Base-by-base conservation (phyloP, 805 yeast genomes). In the Maudiozyma serrabonitensis region DNA sequence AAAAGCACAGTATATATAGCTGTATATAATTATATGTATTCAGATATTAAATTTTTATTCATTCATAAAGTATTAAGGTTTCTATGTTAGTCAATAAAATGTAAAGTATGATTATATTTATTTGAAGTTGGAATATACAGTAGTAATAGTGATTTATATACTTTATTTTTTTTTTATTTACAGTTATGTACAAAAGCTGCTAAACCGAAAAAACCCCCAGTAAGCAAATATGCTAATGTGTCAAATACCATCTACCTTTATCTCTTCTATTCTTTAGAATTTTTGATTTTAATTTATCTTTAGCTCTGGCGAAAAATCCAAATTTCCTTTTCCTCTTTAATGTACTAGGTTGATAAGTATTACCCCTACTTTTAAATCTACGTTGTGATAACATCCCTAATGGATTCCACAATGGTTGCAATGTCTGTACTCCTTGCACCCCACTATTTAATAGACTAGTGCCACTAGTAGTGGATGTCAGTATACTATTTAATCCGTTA, bases 301-400 rank as follows among this genome's bases (percentile, higher is more conserved):
- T 80, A 68, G 84, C 78, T 64, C 97, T 80, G 12, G 95, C 88
- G 64, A 93, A 74, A 60, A 90, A 93, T 0, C 99, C 99, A 50
- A 85, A 75, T 34, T 85, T 81, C 68, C 96, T 82, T 74, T 93
- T 93, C 66, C 98, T 78, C 66, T 86, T 87, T 54, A 87, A 72
- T 5, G 95, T 88, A 53, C 88, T 83, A 47, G 99, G 99, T 69
- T 91, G 97, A 69, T 84, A 91, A 18, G 96, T 87, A 71, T 87
- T 85, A 69, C 99, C 98, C 70, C 96, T 81, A 38, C 91, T 75
- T 64, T 87, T 82, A 84, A 90, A 83, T 74, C 96, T 73, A 49
- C 60, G 57, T 49, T 63, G 52, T 5, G 49, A 38, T 6, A 46
- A 11, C 13, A 46, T 25, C 9, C 46, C 43, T 54, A 53, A 47